Conservation (phyloP, 345 rosid genomes). For the Gossypium herbaceum region DNA sequence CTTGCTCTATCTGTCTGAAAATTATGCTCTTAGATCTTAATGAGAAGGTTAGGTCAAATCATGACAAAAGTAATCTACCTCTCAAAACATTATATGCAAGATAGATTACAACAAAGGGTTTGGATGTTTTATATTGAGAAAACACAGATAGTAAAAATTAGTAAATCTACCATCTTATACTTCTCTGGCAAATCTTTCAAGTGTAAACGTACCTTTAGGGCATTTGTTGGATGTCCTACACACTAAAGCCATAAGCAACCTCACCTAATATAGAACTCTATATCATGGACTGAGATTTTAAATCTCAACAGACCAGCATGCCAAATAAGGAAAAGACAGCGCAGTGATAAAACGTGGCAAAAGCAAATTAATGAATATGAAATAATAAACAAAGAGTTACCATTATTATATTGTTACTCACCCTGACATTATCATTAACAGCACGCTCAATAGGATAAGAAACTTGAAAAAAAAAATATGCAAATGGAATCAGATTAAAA, state of each 20-base stretch:
- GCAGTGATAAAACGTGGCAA: conserved; percentile 1
- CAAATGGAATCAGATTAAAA: neutral
- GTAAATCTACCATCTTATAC: neutral
- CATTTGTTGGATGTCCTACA: conserved; percentile 1
- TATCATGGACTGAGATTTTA: neutral
- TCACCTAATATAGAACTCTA: neutral
- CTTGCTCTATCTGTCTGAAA: neutral
- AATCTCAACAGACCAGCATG: neutral
- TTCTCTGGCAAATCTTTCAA: neutral
- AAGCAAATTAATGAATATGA: neutral
- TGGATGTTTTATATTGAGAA: neutral
- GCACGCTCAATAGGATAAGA: neutral
- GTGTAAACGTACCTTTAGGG: neutral
- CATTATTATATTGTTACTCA: conserved; percentile 15
- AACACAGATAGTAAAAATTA: neutral
- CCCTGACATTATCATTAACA: neutral
- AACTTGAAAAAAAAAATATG: conserved; percentile 1
- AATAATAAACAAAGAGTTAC: conserved; percentile 1
- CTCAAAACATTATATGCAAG: conserved; percentile 1
- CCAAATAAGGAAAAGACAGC: conserved; percentile 12
- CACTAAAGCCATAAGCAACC: neutral
- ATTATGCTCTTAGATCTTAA: neutral
- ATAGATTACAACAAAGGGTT: neutral
- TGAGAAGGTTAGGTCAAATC: conserved; percentile 8
- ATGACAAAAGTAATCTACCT: neutral